Percentiles rank a stretch among this genome's conserved stretches.
Evolutionary conservation across 108 stramenopile species (phyloP).

Genomic region (Nitzschia sp.): DNA sequence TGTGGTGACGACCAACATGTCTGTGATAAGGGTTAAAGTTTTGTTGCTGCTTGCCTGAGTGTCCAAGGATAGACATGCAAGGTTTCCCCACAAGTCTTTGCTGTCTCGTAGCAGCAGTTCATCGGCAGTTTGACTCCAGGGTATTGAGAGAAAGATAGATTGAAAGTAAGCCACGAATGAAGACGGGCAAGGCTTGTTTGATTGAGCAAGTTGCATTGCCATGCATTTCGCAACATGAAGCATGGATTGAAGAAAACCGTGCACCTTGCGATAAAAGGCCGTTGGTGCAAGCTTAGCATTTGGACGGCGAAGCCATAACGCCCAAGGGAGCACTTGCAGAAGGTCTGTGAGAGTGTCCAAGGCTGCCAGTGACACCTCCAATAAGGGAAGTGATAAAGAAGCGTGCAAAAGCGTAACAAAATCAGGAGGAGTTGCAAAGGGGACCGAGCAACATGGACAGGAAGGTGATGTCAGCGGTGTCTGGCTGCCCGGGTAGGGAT

Average conservation of each 20-base stretch:
- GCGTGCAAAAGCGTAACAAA: too few relatives aligned
- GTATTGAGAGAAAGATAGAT: conserved; percentile 19
- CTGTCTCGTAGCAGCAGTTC: conserved; percentile 1
- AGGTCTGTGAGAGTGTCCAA: conserved; percentile 23
- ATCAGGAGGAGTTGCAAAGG: neutral
- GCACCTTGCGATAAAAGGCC: conserved; percentile 25
- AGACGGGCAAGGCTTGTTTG: neutral
- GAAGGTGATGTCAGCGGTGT: neutral
- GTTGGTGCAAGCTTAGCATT: neutral
- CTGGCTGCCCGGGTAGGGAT: neutral
- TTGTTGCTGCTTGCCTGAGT: neutral
- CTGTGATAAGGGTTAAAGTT: neutral
- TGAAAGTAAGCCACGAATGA: neutral
- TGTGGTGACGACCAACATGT: conserved; percentile 3
- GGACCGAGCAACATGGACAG: neutral
- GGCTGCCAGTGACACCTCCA: neutral
- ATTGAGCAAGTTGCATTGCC: neutral
- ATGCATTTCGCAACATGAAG: neutral
- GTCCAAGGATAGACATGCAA: neutral
- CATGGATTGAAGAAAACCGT: neutral
- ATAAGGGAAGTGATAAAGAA: too few relatives aligned
- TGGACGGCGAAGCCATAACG: conserved; percentile 15
- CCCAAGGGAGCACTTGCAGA: conserved; percentile 23
- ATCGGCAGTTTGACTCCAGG: conserved; percentile 5
- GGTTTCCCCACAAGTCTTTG: conserved; percentile 14